phyloP scores from a whole-genome alignment of 2,329 filamentous ascomycete genomes.

The Orbilia oligospora region DNA sequence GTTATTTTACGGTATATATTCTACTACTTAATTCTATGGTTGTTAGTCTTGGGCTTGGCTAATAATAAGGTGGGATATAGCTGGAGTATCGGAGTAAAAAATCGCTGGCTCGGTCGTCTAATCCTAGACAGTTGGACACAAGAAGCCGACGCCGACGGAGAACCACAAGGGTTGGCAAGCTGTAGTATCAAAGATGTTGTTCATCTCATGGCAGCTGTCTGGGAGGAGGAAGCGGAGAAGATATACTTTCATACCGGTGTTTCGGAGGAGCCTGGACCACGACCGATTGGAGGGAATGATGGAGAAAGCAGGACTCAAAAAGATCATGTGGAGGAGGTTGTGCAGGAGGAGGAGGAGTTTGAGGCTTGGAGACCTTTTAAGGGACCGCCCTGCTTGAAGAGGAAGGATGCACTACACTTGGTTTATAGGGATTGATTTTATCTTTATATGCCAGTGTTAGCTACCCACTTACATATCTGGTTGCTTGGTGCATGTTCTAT shows the following conservation, averaged over 20 bases:
- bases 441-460: too few relatives aligned
- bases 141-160: neutral
- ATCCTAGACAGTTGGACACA: conserved; percentile 35
- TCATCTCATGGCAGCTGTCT: conserved; percentile 39
- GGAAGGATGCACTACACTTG: conserved; percentile 31
- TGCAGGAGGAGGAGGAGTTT: neutral
- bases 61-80: neutral
- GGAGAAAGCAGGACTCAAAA: neutral
- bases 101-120: conserved; percentile 27
- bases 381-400: conserved; percentile 42
- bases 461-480: too few relatives aligned
- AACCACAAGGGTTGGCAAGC: neutral
- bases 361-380: conserved; percentile 19
- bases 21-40: neutral
- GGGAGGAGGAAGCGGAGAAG: conserved; percentile 39
- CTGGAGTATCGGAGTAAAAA: conserved; percentile 28
- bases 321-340: conserved; percentile 7
- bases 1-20: conserved; percentile 17
- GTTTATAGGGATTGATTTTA: conserved; percentile 3
- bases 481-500: too few relatives aligned
- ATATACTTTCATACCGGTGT: neutral
- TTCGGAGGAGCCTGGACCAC: conserved; percentile 8
- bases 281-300: neutral
- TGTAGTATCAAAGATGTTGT: conserved; percentile 17
- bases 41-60: too few relatives aligned